These are phyloP conservation scores for Pelomyxa schiedti DNA, from an alignment of 78 protist genomes.

Conservation along the genomic window DNA sequence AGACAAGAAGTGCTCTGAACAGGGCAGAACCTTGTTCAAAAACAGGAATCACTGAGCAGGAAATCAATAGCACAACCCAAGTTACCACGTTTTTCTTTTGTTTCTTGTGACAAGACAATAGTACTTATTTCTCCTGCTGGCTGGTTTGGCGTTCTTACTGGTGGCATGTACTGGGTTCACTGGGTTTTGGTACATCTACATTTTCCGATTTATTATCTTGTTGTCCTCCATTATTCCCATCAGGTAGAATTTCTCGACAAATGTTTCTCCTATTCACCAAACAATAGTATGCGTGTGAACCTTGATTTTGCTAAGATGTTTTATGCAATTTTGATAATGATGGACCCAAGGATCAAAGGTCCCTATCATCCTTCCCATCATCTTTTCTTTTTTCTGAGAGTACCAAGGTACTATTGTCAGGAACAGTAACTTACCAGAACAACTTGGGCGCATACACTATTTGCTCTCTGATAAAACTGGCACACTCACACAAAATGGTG, in stretches of 20 bases:
- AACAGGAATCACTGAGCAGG: conserved; percentile 76
- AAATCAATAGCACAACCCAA: conserved; percentile 76
- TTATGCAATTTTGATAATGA: neutral
- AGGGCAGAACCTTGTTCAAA: conserved; percentile 64
- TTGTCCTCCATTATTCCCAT: conserved; percentile 95
- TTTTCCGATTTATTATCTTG: conserved; percentile 81
- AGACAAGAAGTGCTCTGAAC: conserved; percentile 88
- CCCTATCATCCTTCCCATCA: no score
- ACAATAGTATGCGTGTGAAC: conserved; percentile 72
- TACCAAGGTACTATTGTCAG: conserved; percentile 73
- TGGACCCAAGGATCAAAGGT: neutral
- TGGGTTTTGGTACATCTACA: conserved; percentile 57
- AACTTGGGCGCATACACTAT: conserved; percentile 89
- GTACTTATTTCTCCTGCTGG: conserved; percentile 50
- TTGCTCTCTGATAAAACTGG: conserved; percentile 97
- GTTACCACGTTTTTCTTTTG: no score
- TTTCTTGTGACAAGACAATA: no score
- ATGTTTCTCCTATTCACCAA: no score
- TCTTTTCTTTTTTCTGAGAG: conserved; percentile 21
- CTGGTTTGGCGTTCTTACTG: conserved; percentile 61
- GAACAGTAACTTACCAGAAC: conserved; percentile 88
- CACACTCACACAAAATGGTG: conserved; percentile 88
- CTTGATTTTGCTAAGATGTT: conserved; percentile 72
- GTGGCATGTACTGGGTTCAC: conserved; percentile 55
- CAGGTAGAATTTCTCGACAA: no score